These are phyloP conservation scores for Daldinia caldariorum DNA, from an alignment of 495 filamentous ascomycete genomes.

Conservation along the genomic window DNA sequence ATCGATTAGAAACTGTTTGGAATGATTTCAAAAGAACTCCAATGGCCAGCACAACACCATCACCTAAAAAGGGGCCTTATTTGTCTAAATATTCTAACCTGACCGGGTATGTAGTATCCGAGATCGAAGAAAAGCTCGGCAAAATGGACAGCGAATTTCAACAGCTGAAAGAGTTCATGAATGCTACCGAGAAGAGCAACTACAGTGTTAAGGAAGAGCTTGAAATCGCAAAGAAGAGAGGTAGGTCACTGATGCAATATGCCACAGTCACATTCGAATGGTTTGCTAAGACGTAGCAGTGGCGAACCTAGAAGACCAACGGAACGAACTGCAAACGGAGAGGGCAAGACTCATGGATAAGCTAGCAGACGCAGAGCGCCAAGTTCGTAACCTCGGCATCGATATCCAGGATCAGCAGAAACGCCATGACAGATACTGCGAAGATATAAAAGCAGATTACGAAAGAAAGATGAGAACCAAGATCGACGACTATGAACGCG, in stretches of 20 bases:
- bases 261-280: conserved; percentile 3
- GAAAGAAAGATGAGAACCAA: conserved; percentile 41
- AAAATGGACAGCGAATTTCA: conserved; percentile 71
- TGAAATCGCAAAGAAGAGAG: conserved; percentile 73
- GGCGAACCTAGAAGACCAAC: conserved; percentile 69
- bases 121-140: conserved; percentile 72
- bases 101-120: conserved; percentile 70
- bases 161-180: conserved; percentile 69
- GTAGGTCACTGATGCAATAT: conserved; percentile 60
- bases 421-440: conserved; percentile 36
- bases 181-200: conserved; percentile 66
- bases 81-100: conserved; percentile 78
- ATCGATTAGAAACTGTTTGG: conserved; percentile 28
- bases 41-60: conserved; percentile 40
- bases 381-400: conserved; percentile 52
- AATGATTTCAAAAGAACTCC: conserved; percentile 27
- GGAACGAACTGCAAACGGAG: conserved; percentile 63
- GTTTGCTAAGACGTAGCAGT: conserved; percentile 59
- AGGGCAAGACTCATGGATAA: conserved; percentile 68
- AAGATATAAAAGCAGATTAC: conserved; percentile 42
- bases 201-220: conserved; percentile 73
- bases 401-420: conserved; percentile 53
- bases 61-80: conserved; percentile 61
- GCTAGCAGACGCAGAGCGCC: conserved; percentile 64
- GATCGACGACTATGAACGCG: conserved; percentile 53